phyloP scores from a whole-genome alignment of 2,329 filamentous ascomycete species.

The Metarhizium sp. region DNA sequence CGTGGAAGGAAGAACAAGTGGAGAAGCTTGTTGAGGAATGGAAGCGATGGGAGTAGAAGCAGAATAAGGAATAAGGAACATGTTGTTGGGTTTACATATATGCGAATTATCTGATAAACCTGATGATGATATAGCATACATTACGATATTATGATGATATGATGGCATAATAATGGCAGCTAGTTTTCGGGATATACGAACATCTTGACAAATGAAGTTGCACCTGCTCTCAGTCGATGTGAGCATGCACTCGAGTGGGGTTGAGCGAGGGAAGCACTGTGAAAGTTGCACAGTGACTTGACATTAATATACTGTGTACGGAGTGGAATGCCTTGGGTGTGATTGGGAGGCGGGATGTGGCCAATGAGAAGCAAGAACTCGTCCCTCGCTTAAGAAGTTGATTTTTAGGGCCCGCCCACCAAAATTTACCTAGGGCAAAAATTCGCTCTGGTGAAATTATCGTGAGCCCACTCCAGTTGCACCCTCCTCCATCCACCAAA shows the following conservation, averaged over 20 bases:
- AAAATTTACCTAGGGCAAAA: constrained; percentile 21
- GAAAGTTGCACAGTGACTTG: neutral
- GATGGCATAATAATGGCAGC: neutral
- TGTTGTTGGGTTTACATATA: neutral
- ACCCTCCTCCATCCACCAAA: constrained; percentile 24
- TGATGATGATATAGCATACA: neutral
- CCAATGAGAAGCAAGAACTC: neutral
- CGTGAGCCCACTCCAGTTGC: constrained; percentile 16
- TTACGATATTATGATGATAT: constrained; percentile 4
- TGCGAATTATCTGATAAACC: neutral
- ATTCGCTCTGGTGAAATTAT: constrained; percentile 27
- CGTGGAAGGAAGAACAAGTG: constrained; percentile 32
- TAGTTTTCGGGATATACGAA: neutral
- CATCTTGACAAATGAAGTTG: neutral
- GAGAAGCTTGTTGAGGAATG: constrained; percentile 46
- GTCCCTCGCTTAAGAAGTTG: constrained; percentile 20
- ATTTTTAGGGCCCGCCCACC: constrained; percentile 32
- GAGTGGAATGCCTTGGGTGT: neutral
- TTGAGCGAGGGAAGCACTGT: neutral
- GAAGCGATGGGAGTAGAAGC: constrained; percentile 43
- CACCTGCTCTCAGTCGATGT: neutral
- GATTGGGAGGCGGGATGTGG: neutral
- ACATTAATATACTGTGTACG: neutral
- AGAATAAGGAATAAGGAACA: neutral
- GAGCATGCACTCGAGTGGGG: no score